These are phyloP conservation scores for Cystobasidium slooffiae DNA, from an alignment of 1,284 basidiomycete species.

Conservation along the genomic window DNA sequence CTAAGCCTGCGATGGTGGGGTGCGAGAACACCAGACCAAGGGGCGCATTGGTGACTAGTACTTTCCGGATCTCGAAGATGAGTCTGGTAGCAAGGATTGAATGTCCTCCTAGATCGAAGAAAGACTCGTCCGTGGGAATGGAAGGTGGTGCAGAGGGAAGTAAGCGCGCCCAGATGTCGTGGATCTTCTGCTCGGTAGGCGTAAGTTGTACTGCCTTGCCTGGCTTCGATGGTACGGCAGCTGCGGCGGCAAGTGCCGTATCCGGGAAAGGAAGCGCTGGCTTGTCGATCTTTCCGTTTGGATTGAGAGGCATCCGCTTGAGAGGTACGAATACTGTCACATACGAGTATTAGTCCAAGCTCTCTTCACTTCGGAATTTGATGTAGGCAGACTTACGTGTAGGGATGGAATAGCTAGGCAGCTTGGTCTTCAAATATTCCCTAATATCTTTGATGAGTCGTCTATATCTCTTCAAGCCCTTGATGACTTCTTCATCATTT, in stretches of 20 bases:
- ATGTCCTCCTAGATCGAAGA: constrained; percentile 98
- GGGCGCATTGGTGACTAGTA: constrained; percentile 88
- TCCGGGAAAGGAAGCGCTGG: constrained; percentile 98
- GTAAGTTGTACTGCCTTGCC: constrained; percentile 58
- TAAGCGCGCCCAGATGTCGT: constrained; percentile 79
- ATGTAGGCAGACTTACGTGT: constrained; percentile 64
- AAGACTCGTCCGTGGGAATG: constrained; percentile 88
- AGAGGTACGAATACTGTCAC: constrained; percentile 89
- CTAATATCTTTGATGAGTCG: constrained; percentile 89
- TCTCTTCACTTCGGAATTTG: neutral
- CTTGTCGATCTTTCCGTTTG: constrained; percentile 99
- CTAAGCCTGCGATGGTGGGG: constrained; percentile 83
- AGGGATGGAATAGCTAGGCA: constrained; percentile 91
- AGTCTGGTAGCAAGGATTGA: constrained; percentile 96
- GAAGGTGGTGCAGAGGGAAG: constrained; percentile 79
- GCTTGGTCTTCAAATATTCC: constrained; percentile 94
- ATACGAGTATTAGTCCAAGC: constrained; percentile 11
- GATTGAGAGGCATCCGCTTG: constrained; percentile 94
- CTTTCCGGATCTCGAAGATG: constrained; percentile 94
- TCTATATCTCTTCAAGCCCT: constrained; percentile 80
- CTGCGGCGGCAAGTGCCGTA: constrained; percentile 72
- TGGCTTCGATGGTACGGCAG: constrained; percentile 55
- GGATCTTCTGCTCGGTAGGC: constrained; percentile 79
- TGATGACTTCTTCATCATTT: constrained; percentile 68
- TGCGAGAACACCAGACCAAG: constrained; percentile 90